Conservation (phyloP, 2,329 filamentous ascomycete genomes). For the Cladosporium sp. region DNA sequence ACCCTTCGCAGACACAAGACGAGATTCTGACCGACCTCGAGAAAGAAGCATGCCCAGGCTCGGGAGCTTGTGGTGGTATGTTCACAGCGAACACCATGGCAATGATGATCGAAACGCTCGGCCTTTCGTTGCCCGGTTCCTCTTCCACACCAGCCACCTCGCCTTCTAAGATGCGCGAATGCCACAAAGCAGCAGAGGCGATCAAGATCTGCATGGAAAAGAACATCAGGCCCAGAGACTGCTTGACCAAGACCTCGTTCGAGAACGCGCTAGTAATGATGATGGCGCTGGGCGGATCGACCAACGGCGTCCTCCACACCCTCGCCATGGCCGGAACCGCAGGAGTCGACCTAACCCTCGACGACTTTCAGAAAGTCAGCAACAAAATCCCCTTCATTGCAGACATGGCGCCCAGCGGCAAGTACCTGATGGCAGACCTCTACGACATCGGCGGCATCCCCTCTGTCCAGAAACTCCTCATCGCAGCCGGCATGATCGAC, state of each 20-base stretch:
- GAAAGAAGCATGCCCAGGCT: conserved; percentile 73
- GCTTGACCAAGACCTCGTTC: conserved; percentile 77
- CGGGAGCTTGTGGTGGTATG: conserved; percentile 87
- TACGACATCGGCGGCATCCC: conserved; percentile 85
- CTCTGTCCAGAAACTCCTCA: conserved; percentile 80
- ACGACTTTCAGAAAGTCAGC: conserved; percentile 80
- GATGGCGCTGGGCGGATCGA: conserved; percentile 88
- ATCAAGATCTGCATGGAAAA: conserved; percentile 79
- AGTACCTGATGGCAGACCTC: conserved; percentile 85
- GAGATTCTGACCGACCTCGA: conserved; percentile 86
- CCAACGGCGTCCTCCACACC: conserved; percentile 86
- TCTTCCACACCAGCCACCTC: conserved; percentile 80
- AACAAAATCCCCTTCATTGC: conserved; percentile 85
- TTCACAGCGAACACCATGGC: conserved; percentile 96
- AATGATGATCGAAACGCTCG: conserved; percentile 86
- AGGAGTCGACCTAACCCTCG: conserved; percentile 72
- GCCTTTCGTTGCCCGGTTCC: conserved; percentile 77
- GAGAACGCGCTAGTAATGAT: conserved; percentile 89
- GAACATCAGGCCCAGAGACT: conserved; percentile 77
- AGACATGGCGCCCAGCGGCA: conserved; percentile 79
- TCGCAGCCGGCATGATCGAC: conserved; percentile 74
- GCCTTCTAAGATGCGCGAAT: conserved; percentile 84
- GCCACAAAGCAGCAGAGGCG: conserved; percentile 74
- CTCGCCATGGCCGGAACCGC: conserved; percentile 89
- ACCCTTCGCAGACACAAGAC: conserved; percentile 66